Percentiles rank a stretch among this genome's conserved stretches.
These are phyloP conservation scores for Castanospermum australe DNA, from an alignment of 306 rosid species.

Conservation along the genomic window DNA sequence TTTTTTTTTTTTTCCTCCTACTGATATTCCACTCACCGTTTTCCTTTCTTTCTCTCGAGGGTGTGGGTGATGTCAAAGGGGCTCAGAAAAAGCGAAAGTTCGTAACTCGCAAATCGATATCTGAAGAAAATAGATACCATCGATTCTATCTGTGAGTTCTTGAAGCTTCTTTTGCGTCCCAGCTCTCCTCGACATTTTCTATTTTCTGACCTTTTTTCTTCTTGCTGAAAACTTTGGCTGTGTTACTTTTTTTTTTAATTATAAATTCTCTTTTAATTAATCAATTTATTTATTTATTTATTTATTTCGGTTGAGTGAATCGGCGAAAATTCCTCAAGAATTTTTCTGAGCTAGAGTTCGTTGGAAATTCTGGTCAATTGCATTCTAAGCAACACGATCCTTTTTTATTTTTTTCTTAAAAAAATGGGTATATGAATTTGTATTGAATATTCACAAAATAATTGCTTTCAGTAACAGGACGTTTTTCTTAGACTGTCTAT, in stretches of 20 bases:
- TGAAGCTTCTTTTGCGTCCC: neutral
- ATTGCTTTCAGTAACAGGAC: neutral
- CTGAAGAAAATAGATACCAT: constrained; percentile 17
- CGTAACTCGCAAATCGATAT: constrained; percentile 14
- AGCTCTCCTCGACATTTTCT: neutral
- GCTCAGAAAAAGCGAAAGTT: constrained; percentile 14
- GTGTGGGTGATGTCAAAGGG: constrained; percentile 11
- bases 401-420: neutral
- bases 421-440: constrained; percentile 3
- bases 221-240: neutral
- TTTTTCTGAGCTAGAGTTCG: constrained; percentile 6
- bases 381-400: neutral
- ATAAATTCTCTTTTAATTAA: neutral
- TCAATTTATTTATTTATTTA: neutral
- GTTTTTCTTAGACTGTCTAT: neutral
- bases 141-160: constrained; percentile 43
- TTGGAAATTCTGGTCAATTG: constrained; percentile 3
- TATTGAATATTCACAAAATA: neutral
- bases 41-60: too few relatives aligned
- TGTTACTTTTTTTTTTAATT: neutral
- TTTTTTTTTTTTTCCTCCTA: neutral
- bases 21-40: too few relatives aligned
- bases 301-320: neutral
- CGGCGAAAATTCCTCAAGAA: neutral
- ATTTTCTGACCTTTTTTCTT: neutral